Conservation (phyloP, 2,329 filamentous ascomycete genomes). For the Microcera coccophila region DNA sequence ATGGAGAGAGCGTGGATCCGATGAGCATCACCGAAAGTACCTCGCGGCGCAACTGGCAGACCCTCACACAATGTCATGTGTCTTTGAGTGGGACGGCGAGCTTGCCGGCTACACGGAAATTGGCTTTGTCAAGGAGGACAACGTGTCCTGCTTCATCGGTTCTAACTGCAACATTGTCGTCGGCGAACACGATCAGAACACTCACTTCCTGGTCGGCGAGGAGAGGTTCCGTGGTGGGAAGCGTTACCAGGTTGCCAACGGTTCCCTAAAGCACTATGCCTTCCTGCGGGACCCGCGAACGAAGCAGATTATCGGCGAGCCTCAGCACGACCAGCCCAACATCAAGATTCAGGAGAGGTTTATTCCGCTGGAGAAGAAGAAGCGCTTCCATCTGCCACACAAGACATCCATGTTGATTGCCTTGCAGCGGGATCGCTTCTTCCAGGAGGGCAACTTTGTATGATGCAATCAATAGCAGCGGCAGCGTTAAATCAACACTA, state of each 20-base stretch:
- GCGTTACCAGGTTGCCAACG: slow-evolving; percentile 24
- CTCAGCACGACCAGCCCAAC: slow-evolving; percentile 19
- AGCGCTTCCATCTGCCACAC: slow-evolving; percentile 27
- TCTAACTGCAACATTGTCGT: slow-evolving; percentile 25
- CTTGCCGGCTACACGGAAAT: slow-evolving; percentile 27
- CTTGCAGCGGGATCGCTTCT: slow-evolving; percentile 27
- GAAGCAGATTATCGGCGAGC: slow-evolving; percentile 25
- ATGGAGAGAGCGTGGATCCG: slow-evolving; percentile 26
- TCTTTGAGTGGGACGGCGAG: slow-evolving; percentile 28
- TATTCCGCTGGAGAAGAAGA: slow-evolving; percentile 27
- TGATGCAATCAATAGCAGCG: too few species aligned
- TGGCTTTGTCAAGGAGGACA: slow-evolving; percentile 28
- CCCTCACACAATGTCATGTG: slow-evolving; percentile 26
- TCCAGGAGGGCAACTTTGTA: slow-evolving; percentile 25
- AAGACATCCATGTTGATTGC: slow-evolving; percentile 28
- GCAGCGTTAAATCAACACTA: too few species aligned
- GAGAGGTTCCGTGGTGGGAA: slow-evolving; percentile 26
- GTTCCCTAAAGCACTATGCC: slow-evolving; percentile 26
- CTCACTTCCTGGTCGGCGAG: slow-evolving; percentile 26
- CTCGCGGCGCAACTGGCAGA: slow-evolving; percentile 23
- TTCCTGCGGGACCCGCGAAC: slow-evolving; percentile 28
- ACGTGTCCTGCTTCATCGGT: slow-evolving; percentile 25
- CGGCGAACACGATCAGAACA: slow-evolving; percentile 28
- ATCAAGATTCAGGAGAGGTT: slow-evolving; percentile 24
- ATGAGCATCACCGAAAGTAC: slow-evolving; percentile 26